Conservation (phyloP, 164 flowering plant species). For the Akebia trifoliata region DNA sequence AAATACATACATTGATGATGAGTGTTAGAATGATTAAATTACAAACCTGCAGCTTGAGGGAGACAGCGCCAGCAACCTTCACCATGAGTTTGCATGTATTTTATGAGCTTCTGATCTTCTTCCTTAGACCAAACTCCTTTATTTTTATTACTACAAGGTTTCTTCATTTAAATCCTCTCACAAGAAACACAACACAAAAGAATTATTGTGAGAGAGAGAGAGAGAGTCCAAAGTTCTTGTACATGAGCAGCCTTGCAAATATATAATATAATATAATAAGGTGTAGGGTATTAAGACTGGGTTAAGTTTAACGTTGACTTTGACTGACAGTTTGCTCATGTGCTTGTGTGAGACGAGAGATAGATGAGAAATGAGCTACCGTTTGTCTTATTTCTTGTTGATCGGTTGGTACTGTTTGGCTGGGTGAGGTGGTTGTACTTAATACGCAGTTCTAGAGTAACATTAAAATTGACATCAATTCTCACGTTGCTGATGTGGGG, state of each 20-base stretch:
- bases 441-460: too few relatives aligned
- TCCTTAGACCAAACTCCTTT: slow-evolving; percentile 74
- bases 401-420: too few relatives aligned
- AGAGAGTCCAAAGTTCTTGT: not conserved
- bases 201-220: too few relatives aligned
- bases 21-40: too few relatives aligned
- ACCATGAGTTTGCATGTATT: slow-evolving; percentile 46
- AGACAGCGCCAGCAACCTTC: slow-evolving; percentile 68
- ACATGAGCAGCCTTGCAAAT: not conserved
- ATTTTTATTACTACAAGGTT: slow-evolving; percentile 47
- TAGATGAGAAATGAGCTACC: not conserved
- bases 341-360: not conserved
- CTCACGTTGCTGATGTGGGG: too few relatives aligned
- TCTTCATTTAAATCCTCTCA: slow-evolving; percentile 33
- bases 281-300: not conserved
- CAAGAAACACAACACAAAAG: not conserved
- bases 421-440: too few relatives aligned
- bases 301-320: not conserved
- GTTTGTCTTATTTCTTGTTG: too few relatives aligned
- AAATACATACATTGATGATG: too few relatives aligned
- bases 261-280: not conserved
- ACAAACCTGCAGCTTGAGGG: slow-evolving; percentile 57
- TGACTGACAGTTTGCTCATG: slow-evolving; percentile 1
- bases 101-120: slow-evolving; percentile 59
- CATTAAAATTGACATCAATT: too few relatives aligned